Evolutionary conservation across 768 basidiomycete species (phyloP).

Genomic region (Suillus sp.): DNA sequence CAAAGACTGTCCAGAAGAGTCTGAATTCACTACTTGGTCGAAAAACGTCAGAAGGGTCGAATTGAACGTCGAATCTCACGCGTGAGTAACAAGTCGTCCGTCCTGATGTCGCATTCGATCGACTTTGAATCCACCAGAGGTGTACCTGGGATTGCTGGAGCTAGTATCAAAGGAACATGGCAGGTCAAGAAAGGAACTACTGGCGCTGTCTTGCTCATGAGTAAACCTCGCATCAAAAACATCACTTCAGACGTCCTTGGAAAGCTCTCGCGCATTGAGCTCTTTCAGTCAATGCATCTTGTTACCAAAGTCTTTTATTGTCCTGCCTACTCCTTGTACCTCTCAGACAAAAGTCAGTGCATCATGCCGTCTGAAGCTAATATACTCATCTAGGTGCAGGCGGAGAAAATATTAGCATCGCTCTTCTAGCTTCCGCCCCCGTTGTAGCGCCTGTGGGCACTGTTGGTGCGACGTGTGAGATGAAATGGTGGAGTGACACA

Average conservation of each 20-base stretch:
- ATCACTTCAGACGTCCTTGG: not conserved
- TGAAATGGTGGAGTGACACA: slow-evolving; percentile 3
- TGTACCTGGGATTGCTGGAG: not conserved
- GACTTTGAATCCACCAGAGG: not conserved
- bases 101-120: not conserved
- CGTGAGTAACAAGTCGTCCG: not conserved
- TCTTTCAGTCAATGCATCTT: not conserved
- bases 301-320: slow-evolving; percentile 6
- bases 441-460: not conserved
- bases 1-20: slow-evolving; percentile 1
- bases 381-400: slow-evolving; percentile 1
- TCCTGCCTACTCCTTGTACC: slow-evolving; percentile 3
- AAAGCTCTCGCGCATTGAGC: not conserved
- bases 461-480: not conserved
- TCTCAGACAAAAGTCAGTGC: slow-evolving; percentile 7
- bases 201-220: slow-evolving; percentile 4
- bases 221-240: slow-evolving; percentile 2
- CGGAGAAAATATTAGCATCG: slow-evolving; percentile 2
- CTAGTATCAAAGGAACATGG: slow-evolving; percentile 8
- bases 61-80: not conserved
- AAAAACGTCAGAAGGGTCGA: slow-evolving; percentile 2
- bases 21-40: slow-evolving; percentile 4
- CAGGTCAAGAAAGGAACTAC: slow-evolving; percentile 2
- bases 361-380: not conserved
- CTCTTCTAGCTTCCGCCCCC: not conserved